phyloP scores from a whole-genome alignment of 129 eudicot genomes.

The Flaveria bidentis region DNA sequence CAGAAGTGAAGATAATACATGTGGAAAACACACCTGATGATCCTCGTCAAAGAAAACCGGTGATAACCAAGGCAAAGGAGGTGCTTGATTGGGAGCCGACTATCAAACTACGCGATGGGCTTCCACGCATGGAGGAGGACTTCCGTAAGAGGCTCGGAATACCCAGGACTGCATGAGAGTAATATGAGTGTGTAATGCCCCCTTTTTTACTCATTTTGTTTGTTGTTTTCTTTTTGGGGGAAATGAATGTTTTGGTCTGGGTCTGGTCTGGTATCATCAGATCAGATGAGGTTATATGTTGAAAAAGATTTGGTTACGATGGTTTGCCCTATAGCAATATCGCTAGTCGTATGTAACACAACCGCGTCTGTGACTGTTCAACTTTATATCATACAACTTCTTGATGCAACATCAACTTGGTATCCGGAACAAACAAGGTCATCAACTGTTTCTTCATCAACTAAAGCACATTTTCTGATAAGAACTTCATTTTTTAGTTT shows the following conservation, averaged over 20 bases:
- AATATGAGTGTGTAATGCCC: background rate
- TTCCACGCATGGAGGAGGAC: slow-evolving; percentile 87
- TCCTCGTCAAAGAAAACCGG: slow-evolving; percentile 92
- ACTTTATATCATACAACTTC: background rate
- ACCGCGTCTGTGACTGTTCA: background rate
- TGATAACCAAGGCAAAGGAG: slow-evolving; percentile 78
- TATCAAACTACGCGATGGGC: slow-evolving; percentile 67
- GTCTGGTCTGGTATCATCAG: background rate
- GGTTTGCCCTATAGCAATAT: background rate
- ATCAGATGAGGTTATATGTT: background rate
- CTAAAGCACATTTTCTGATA: background rate
- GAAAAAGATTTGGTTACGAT: background rate
- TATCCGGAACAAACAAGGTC: background rate
- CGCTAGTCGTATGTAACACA: background rate
- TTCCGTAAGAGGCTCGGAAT: slow-evolving; percentile 82
- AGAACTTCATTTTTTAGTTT: too few relatives aligned
- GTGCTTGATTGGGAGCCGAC: slow-evolving; percentile 85
- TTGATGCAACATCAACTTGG: background rate
- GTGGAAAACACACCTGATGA: slow-evolving; percentile 94
- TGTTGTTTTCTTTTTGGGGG: background rate
- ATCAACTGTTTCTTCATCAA: background rate
- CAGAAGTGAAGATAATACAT: slow-evolving; percentile 63
- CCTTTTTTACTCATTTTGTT: background rate
- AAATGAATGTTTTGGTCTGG: slow-evolving; percentile 1
- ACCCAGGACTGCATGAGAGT: slow-evolving; percentile 33